Conservation (phyloP, 805 yeast species). For the Suhomyces xylopsoci region DNA sequence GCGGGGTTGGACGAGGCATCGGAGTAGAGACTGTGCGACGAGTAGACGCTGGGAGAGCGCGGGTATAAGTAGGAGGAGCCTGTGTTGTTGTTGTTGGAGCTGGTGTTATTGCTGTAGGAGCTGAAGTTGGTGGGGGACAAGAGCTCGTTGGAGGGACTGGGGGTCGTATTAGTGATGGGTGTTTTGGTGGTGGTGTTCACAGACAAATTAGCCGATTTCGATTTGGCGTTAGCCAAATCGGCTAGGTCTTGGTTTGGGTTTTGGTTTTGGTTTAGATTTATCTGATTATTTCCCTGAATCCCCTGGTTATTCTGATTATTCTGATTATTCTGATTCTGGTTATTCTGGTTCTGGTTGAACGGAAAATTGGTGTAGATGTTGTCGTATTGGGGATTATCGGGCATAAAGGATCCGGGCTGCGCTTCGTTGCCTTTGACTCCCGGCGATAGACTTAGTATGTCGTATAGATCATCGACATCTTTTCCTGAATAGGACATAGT, state of each 20-base stretch:
- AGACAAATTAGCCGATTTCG: not conserved
- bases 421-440: not conserved
- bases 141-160: conserved; percentile 12
- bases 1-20: conserved; percentile 37
- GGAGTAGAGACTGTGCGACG: conserved; percentile 28
- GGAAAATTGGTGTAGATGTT: not conserved
- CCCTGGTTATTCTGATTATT: no score
- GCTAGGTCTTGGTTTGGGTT: no score
- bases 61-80: conserved; percentile 15
- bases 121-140: conserved; percentile 14
- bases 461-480: conserved; percentile 29
- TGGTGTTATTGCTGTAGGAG: no score
- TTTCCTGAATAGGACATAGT: not conserved
- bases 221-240: no score
- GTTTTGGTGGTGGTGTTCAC: not conserved
- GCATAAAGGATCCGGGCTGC: not conserved
- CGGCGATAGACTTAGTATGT: conserved; percentile 31
- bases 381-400: not conserved
- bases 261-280: no score
- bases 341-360: not conserved
- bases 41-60: conserved; percentile 17
- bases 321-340: no score
- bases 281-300: no score
- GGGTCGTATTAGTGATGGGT: conserved; percentile 9
- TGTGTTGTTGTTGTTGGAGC: not conserved